A percentile compares a stretch with the other conserved stretches of the same genome.
Conservation (phyloP, 2,329 filamentous ascomycete genomes). For the Exophiala bonariae region DNA sequence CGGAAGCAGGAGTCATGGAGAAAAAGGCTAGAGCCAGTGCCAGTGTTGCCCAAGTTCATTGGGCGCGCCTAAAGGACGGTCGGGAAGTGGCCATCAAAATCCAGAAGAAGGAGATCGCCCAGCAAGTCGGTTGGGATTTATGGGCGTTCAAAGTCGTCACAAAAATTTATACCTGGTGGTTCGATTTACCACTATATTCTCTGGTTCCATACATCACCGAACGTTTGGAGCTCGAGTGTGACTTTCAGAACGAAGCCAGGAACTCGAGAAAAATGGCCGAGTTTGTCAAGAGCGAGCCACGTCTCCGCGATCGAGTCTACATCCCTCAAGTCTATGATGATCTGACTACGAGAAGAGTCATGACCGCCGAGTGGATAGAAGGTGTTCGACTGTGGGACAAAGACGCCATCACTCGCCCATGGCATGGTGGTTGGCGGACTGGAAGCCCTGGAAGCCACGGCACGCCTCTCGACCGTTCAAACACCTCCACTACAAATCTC, state of each 20-base stretch:
- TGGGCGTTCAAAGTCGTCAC: slow-evolving; percentile 92
- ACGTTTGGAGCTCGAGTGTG: slow-evolving; percentile 87
- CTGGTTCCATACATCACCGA: slow-evolving; percentile 92
- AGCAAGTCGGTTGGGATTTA: slow-evolving; percentile 90
- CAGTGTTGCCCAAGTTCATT: slow-evolving; percentile 95
- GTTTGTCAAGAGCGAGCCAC: slow-evolving; percentile 72
- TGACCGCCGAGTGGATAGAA: slow-evolving; percentile 98
- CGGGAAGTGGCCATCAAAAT: slow-evolving; percentile 94
- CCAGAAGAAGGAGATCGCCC: slow-evolving; percentile 89
- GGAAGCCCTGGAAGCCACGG: slow-evolving; percentile 79
- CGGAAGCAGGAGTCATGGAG: slow-evolving; percentile 67
- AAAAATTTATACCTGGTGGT: slow-evolving; percentile 79
- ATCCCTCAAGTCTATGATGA: slow-evolving; percentile 83
- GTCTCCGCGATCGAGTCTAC: slow-evolving; percentile 78
- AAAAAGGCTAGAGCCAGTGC: slow-evolving; percentile 73
- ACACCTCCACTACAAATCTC: slow-evolving; percentile 24
- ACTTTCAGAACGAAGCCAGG: slow-evolving; percentile 87
- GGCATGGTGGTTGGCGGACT: slow-evolving; percentile 73
- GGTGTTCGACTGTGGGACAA: slow-evolving; percentile 92
- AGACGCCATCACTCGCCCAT: slow-evolving; percentile 71
- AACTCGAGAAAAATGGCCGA: slow-evolving; percentile 83
- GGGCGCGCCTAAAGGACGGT: slow-evolving; percentile 82
- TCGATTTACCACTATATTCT: slow-evolving; percentile 88
- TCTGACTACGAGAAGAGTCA: slow-evolving; percentile 76
- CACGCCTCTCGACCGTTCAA: slow-evolving; percentile 56